Base-by-base conservation (phyloP, 176 grass and related monocot species). In the Carex kokanica region DNA sequence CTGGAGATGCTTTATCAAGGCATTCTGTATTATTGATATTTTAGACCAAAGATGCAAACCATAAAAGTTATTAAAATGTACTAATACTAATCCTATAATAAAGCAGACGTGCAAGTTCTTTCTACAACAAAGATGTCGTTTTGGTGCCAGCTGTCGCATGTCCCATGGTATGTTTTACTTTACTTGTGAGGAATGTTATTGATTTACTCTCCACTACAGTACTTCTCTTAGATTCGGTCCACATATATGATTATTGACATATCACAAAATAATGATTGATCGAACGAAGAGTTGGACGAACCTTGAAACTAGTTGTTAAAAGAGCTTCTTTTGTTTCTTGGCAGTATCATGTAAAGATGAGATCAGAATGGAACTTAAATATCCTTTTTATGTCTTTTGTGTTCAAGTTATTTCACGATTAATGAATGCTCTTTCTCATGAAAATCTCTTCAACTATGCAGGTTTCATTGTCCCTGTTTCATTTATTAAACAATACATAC, bases 51-150 rank as follows among this genome's bases (percentile, higher is more conserved):
- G 20, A 52, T 43, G 36, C 8, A 43, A 43, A 75, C 71, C 71
- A 27, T 53, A 27, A 24, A 53, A 24, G 43, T 12, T 24, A 72
- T 54, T 75, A 74, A 78, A 66, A 84, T 66, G 52, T 84, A 92
- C n/a, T n/a, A n/a, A n/a, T n/a, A 81, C 57, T 88, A 81, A 60
- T 90, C 80, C 80, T 79, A 23, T 68, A 86, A 34, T 88, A 91
- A 80, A 86, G 87, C 90, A 98, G 95, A 98, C 93, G 90, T 98
- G 95, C 88, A 94, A 91, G 92, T 98, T 98, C 87, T 98, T 98
- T 92, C 95, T 90, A 77, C 95, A 98, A 84, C 92, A 98, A 86
- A 90, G 95, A 93, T 98, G 95, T 90, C 89, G 92, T 68, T 98
- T 94, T 89, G 92, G 84, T 88, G 92, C 87, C 86, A 98, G 91